Conservation (phyloP, 495 filamentous ascomycete species). For the Lasiosphaeris hirsuta region DNA sequence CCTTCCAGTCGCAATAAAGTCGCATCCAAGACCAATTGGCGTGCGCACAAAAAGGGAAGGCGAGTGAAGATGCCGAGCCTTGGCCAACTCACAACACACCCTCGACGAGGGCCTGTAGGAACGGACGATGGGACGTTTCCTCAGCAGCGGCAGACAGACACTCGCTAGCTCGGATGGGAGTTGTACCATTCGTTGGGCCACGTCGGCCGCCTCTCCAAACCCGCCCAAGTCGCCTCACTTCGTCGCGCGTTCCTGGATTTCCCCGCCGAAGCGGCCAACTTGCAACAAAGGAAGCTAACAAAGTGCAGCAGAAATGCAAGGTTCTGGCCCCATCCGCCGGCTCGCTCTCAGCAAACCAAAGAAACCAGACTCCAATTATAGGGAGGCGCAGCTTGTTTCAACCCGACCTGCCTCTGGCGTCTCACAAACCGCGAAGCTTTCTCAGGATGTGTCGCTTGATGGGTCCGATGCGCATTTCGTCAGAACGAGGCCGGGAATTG, state of each 20-base stretch:
- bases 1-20: not conserved
- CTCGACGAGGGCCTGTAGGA: constrained; percentile 8
- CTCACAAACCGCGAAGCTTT: not conserved
- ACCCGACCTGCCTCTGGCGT: not conserved
- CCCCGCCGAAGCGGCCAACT: not conserved
- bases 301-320: not conserved
- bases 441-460: not conserved
- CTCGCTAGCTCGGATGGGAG: not conserved
- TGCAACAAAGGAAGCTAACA: not conserved
- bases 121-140: constrained; percentile 4
- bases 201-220: too few relatives aligned
- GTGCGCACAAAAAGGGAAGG: constrained; percentile 7
- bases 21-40: not conserved
- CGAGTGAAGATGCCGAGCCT: not conserved
- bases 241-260: constrained; percentile 6
- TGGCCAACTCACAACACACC: too few relatives aligned
- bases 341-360: constrained; percentile 11
- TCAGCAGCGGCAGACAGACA: too few relatives aligned
- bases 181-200: not conserved
- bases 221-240: too few relatives aligned
- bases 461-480: not conserved
- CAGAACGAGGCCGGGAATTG: not conserved
- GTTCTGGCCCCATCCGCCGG: not conserved
- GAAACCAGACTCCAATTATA: not conserved
- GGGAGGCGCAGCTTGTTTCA: constrained; percentile 1